Evolutionary conservation across 2,329 filamentous ascomycete species (phyloP), one percentile per base, ranked within the genome.

Genomic region (Chaetomium olivaceum): DNA sequence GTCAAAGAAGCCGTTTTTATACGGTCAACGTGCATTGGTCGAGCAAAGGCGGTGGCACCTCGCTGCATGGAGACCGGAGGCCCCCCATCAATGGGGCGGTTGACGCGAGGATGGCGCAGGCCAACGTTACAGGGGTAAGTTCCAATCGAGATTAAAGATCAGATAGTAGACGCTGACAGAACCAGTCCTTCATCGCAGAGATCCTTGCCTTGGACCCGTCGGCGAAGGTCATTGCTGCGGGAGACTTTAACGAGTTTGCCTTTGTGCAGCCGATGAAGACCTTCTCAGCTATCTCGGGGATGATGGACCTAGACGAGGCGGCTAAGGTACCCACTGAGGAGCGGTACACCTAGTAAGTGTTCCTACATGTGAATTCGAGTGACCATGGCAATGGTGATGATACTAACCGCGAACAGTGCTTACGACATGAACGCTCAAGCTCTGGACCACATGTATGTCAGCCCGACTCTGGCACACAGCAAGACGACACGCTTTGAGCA

Each of bases 181-280:
- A 11, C 54, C 43, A 82, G 81, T 71, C 77, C 16, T 90, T 90
- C 71, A 80, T 89, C 61, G 76, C 80, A 1, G 64, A 84, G 64
- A 87, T 92, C 69, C 81, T 91, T 23, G 74, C 78, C 8, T 72
- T 81, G 50, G 84, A 91, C 75, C 74, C 79, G 12, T 76, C 82
- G 19, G 88, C 89, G 0, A 79, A 79, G 27, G 75, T 92, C 69
- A 82, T 91, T 66, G 77, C 81, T 2, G 83, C 85, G 0, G 89
- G 89, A 29, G 89, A 92, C 77, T 91, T 89, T 74, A 91, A 92
- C 80, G 89, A 92, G 75, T 91, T 90, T 73, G 74, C 83, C 5
- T 87, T 88, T 67, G 88, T 87, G 11, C 72, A 81, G 74, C 88
- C 89, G 1, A 75, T 91, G 58, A 74, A 80, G 66, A 77, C 77